Evolutionary conservation across 2,329 filamentous ascomycete species (phyloP).

Genomic region (Clarireedia monteithiana): DNA sequence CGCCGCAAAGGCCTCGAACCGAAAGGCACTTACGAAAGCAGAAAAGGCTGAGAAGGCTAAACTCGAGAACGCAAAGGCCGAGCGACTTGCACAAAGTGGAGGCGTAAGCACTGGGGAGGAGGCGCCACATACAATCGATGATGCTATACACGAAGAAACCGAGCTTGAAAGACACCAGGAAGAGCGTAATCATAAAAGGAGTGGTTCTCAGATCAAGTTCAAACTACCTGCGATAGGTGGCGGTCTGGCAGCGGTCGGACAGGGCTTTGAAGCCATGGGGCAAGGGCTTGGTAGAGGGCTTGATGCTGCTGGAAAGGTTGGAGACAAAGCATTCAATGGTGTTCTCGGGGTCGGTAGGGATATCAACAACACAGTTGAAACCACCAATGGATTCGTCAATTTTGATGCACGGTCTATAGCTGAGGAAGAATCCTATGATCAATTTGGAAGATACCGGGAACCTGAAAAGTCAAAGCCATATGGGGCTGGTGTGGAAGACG

Average conservation of each 20-base stretch:
- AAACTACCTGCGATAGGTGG: constrained; percentile 20
- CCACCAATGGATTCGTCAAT: constrained; percentile 37
- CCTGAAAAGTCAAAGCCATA: constrained; percentile 10
- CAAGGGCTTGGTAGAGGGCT: constrained; percentile 24
- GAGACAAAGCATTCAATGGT: constrained; percentile 38
- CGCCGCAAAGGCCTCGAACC: constrained; percentile 44
- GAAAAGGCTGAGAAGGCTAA: constrained; percentile 30
- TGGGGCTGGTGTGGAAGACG: constrained; percentile 17
- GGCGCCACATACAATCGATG: constrained; percentile 44
- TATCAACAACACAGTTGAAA: constrained; percentile 45
- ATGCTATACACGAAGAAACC: constrained; percentile 36
- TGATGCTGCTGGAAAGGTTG: constrained; percentile 28
- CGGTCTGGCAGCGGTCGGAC: constrained; percentile 23
- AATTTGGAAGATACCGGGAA: constrained; percentile 24
- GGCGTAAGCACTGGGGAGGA: constrained; percentile 46
- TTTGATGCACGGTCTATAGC: constrained; percentile 17
- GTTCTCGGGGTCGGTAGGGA: constrained; percentile 41
- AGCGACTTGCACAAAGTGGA: constrained; percentile 37
- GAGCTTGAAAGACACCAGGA: constrained; percentile 16
- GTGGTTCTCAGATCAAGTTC: constrained; percentile 15
- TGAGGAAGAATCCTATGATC: constrained; percentile 24
- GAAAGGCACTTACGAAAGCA: constrained; percentile 19
- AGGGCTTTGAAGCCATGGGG: constrained; percentile 23
- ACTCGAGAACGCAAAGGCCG: constrained; percentile 34
- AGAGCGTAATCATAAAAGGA: neutral